A percentile compares a stretch with the other conserved stretches of the same genome.
Evolutionary conservation across 495 filamentous ascomycete species (phyloP).

Genomic region (Penicillium maclennaniae): DNA sequence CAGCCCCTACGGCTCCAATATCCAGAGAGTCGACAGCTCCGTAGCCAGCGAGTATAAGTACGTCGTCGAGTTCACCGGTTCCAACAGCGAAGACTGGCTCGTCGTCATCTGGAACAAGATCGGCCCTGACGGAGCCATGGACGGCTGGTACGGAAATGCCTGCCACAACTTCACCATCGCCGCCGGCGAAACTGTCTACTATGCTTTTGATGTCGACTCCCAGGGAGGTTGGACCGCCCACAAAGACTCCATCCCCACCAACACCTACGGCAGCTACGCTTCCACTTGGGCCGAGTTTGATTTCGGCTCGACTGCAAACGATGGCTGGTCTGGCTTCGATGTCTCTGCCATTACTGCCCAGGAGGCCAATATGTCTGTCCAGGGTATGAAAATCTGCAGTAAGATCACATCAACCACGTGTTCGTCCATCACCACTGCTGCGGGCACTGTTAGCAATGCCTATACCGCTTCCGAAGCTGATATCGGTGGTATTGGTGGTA

Average conservation of each 20-base stretch:
- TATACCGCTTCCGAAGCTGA: constrained; percentile 29
- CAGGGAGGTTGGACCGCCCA: constrained; percentile 38
- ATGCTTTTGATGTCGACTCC: constrained; percentile 45
- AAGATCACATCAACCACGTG: constrained; percentile 15
- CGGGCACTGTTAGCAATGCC: constrained; percentile 30
- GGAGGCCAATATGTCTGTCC: constrained; percentile 27
- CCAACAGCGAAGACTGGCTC: constrained; percentile 30
- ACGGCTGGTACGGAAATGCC: constrained; percentile 40
- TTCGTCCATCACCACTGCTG: constrained; percentile 30
- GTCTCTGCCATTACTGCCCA: constrained; percentile 38
- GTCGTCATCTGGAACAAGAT: constrained; percentile 54
- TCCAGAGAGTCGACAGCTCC: constrained; percentile 35
- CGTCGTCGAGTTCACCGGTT: constrained; percentile 43
- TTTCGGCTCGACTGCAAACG: constrained; percentile 31
- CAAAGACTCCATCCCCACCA: constrained; percentile 29
- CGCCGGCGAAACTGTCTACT: constrained; percentile 39
- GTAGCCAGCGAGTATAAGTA: constrained; percentile 40
- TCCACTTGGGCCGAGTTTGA: constrained; percentile 46
- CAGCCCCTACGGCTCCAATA: constrained; percentile 50
- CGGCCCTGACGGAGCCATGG: constrained; percentile 33
- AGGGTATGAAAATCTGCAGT: constrained; percentile 38
- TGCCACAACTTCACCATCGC: constrained; percentile 39
- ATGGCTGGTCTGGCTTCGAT: constrained; percentile 41
- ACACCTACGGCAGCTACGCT: constrained; percentile 32
- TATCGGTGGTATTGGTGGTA: constrained; percentile 38